These are phyloP conservation scores for Thermoascus crustaceus DNA, from an alignment of 2,329 filamentous ascomycete species.

Conservation along the genomic window DNA sequence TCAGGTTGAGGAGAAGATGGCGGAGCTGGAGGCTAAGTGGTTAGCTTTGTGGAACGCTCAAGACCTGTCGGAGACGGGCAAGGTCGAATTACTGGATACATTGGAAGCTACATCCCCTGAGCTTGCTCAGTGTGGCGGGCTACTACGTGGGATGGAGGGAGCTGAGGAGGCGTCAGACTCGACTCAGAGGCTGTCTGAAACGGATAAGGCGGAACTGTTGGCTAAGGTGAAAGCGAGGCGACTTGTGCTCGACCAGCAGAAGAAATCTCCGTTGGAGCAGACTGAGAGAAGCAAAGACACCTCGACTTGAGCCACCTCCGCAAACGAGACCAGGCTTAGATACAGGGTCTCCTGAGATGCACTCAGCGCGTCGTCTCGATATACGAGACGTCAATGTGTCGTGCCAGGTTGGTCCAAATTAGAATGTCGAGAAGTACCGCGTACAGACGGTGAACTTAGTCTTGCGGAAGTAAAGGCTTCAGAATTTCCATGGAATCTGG, in stretches of 20 bases:
- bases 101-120: constrained; percentile 21
- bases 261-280: too few relatives aligned
- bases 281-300: too few relatives aligned
- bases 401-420: too few relatives aligned
- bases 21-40: constrained; percentile 19
- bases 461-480: too few relatives aligned
- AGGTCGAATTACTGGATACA: constrained; percentile 19
- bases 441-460: too few relatives aligned
- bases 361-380: too few relatives aligned
- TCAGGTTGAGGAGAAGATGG: constrained; percentile 19
- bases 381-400: too few relatives aligned
- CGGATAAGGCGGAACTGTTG: constrained; percentile 7
- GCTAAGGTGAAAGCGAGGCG: constrained; percentile 4
- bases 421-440: too few relatives aligned
- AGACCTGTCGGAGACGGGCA: constrained; percentile 10
- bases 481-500: too few relatives aligned
- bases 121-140: constrained; percentile 5
- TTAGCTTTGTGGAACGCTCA: constrained; percentile 19
- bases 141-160: background rate
- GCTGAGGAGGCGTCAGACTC: background rate
- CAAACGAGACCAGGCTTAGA: too few relatives aligned
- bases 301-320: too few relatives aligned
- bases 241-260: background rate
- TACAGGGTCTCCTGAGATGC: background rate
- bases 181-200: background rate